Base-by-base conservation (phyloP, 169 alveolate species). In the Cardiosporidium cionae region DNA sequence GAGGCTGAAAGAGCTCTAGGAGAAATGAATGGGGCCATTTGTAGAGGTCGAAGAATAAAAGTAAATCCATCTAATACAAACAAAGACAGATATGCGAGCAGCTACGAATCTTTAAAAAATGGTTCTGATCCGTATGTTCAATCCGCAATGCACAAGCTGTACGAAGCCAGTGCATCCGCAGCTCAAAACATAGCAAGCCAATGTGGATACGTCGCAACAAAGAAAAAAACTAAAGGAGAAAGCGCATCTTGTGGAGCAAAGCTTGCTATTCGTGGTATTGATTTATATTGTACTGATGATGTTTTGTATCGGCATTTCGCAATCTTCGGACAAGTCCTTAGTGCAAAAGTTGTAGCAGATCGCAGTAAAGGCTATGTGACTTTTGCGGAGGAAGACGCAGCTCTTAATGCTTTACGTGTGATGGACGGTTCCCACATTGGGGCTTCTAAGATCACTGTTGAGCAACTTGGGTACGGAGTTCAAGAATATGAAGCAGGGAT, bases 111-210 rank as follows among this genome's bases (percentile, higher is more conserved):
- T 28, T 0, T 28, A 16, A 3, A 62, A n/a, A n/a, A 22, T 3
- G 25, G 2, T 0, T 36, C 62, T 28, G 79, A 72, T 29, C 72
- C 68, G 3, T 44, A 67, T 7, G 22, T 74, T 9, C 52, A 64
- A 32, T 25, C 73, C 0, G 80, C 80, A 1, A 65, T 74, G 68
- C 65, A 35, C 28, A 74, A 74, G 66, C 7, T 74, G 23, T 74
- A 64, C 27, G 31, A 54, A 22, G 80, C 80, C 0, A 74, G 75
- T 0, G 73, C 80, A 5, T 23, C 7, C 5, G 71, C 65, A 44
- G 80, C 80, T 53, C 74, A 74, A 74, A 36, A 52, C 32, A 64
- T 32, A 3, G 80, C 80, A 64, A 23, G 80, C 7, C 65, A 74
- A 32, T 58, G 80, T 16, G 81, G 68, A 1, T 62, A 37, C 3